Conservation (phyloP, 1,139 yeast genomes). For the Scheffersomyces cryptocercus region DNA sequence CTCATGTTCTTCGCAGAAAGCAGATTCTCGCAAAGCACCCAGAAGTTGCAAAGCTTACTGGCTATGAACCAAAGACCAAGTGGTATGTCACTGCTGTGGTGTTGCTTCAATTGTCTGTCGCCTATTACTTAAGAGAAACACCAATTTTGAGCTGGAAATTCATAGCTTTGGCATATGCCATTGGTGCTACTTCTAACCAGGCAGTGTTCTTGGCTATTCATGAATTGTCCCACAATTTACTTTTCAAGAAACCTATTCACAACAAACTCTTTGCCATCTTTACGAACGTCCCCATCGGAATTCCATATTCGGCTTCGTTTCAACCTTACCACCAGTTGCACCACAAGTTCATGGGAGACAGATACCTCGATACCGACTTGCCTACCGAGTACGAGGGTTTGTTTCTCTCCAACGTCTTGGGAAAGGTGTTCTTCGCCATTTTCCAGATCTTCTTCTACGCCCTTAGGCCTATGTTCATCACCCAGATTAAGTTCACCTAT, state of each 20-base stretch:
- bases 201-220: constrained; percentile 86
- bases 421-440: constrained; percentile 88
- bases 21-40: constrained; percentile 75
- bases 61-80: constrained; percentile 84
- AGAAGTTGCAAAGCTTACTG: constrained; percentile 75
- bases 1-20: constrained; percentile 75
- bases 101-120: constrained; percentile 59
- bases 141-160: constrained; percentile 57
- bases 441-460: constrained; percentile 90
- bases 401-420: constrained; percentile 71
- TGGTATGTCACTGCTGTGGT: constrained; percentile 71
- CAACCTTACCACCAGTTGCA: constrained; percentile 91
- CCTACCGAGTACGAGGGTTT: constrained; percentile 80
- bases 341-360: constrained; percentile 90
- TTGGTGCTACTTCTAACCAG: constrained; percentile 87
- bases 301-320: constrained; percentile 89
- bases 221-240: constrained; percentile 81
- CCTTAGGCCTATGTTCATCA: constrained; percentile 82
- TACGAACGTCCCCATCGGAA: constrained; percentile 82
- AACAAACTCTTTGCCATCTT: constrained; percentile 78
- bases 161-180: constrained; percentile 63
- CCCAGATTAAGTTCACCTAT: constrained; percentile 70
- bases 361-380: constrained; percentile 78
- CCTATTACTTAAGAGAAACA: constrained; percentile 60
- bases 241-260: constrained; percentile 76